Percentiles rank a stretch among this genome's conserved stretches.
These are phyloP conservation scores for Lasiodiplodia sp. DNA, from an alignment of 2,329 filamentous ascomycete genomes.

Conservation along the genomic window DNA sequence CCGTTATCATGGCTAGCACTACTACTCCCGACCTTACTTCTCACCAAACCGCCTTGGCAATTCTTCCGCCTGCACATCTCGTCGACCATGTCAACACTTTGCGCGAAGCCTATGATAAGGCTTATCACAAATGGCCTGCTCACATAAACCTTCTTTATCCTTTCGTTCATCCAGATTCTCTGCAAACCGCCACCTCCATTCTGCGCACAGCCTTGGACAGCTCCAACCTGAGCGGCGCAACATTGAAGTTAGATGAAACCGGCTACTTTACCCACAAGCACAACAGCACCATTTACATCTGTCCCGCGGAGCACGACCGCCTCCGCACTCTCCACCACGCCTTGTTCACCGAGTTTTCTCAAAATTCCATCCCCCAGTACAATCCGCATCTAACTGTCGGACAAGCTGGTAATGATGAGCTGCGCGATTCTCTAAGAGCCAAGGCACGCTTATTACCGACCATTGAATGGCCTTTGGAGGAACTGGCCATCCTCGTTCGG, in stretches of 20 bases:
- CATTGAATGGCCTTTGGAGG: constrained; percentile 57
- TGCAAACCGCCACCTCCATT: constrained; percentile 54
- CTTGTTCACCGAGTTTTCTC: constrained; percentile 46
- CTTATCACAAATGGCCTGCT: constrained; percentile 68
- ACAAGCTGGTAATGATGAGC: constrained; percentile 58
- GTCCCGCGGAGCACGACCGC: constrained; percentile 29
- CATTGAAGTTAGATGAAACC: constrained; percentile 47
- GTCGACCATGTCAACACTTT: constrained; percentile 62
- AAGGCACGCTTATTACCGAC: constrained; percentile 60
- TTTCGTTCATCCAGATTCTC: constrained; percentile 61
- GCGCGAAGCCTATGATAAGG: constrained; percentile 68
- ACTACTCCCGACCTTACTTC: constrained; percentile 43
- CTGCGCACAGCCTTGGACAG: constrained; percentile 48
- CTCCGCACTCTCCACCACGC: constrained; percentile 22
- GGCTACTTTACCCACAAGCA: constrained; percentile 60
- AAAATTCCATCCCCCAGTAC: constrained; percentile 38
- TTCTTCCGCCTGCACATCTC: constrained; percentile 61
- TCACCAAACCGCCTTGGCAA: constrained; percentile 67
- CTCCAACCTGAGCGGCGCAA: constrained; percentile 9
- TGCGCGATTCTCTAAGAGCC: constrained; percentile 60
- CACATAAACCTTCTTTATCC: constrained; percentile 73
- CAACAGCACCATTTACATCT: constrained; percentile 53
- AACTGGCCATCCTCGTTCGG: constrained; percentile 63
- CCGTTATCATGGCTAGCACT: neutral
- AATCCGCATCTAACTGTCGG: constrained; percentile 67